These are phyloP conservation scores for Leishmania braziliensis DNA, from an alignment of 208 protist species.

Conservation along the genomic window DNA sequence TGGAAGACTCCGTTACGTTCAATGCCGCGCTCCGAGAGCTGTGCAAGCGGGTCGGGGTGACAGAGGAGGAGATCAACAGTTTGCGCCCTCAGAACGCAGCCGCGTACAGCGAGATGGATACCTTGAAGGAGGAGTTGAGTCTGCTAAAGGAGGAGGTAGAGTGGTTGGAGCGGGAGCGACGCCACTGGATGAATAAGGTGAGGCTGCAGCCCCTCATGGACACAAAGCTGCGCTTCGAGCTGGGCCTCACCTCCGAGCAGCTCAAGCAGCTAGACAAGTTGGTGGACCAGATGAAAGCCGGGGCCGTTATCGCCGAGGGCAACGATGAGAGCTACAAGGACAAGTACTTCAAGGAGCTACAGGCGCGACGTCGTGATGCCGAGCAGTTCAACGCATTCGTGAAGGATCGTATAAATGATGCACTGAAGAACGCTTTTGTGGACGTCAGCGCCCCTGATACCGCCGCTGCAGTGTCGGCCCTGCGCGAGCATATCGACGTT, in stretches of 20 bases:
- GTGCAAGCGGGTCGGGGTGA: slow-evolving; percentile 78
- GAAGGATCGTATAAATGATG: slow-evolving; percentile 69
- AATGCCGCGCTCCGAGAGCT: slow-evolving; percentile 82
- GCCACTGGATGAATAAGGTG: slow-evolving; percentile 91
- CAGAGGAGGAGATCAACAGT: slow-evolving; percentile 87
- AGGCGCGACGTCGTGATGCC: slow-evolving; percentile 64
- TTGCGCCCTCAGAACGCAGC: slow-evolving; percentile 59
- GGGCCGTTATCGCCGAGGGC: slow-evolving; percentile 63
- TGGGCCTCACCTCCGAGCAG: slow-evolving; percentile 83
- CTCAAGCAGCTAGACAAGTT: slow-evolving; percentile 81
- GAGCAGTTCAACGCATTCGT: slow-evolving; percentile 83
- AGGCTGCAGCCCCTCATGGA: slow-evolving; percentile 88
- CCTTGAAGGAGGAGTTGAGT: slow-evolving; percentile 72
- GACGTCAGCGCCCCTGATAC: slow-evolving; percentile 40
- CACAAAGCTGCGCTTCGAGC: slow-evolving; percentile 84
- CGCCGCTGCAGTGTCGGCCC: slow-evolving; percentile 44
- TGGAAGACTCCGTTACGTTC: slow-evolving; percentile 87
- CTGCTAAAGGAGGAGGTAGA: slow-evolving; percentile 87
- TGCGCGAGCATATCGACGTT: slow-evolving; percentile 74
- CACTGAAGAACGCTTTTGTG: slow-evolving; percentile 56
- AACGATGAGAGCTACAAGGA: slow-evolving; percentile 71
- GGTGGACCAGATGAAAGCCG: slow-evolving; percentile 84
- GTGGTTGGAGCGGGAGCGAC: slow-evolving; percentile 87
- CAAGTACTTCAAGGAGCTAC: slow-evolving; percentile 76
- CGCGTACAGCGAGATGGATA: slow-evolving; percentile 82